Percentiles rank a stretch among this genome's conserved stretches.
These are phyloP conservation scores for Fraxinus baroniana DNA, from an alignment of 305 asterid genomes.

Conservation along the genomic window DNA sequence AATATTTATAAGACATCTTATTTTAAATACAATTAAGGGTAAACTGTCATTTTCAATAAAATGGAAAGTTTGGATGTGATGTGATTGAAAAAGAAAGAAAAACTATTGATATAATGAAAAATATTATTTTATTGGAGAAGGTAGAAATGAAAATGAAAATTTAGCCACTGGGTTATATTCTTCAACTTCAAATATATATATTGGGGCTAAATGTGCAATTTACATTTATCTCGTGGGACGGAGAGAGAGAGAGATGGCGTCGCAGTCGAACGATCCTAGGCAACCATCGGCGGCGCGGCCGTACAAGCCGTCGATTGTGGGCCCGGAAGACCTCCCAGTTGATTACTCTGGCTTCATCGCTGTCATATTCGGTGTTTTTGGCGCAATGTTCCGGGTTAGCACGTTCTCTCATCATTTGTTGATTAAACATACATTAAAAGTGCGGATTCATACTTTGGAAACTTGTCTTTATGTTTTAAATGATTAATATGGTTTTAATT, in stretches of 20 bases:
- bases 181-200: not conserved
- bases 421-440: not conserved
- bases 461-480: not conserved
- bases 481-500: not conserved
- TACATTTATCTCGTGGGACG: not conserved
- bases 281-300: constrained; percentile 77
- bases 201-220: not conserved
- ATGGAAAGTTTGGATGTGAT: not conserved
- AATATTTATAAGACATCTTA: too few species aligned
- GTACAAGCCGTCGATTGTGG: constrained; percentile 49
- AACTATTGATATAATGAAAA: too few species aligned
- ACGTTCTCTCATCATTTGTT: not conserved
- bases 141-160: too few species aligned
- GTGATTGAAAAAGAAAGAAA: too few species aligned
- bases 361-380: constrained; percentile 82
- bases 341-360: constrained; percentile 93
- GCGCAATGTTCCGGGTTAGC: constrained; percentile 86
- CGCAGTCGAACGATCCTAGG: constrained; percentile 87
- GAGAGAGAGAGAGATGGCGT: constrained; percentile 49
- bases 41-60: not conserved
- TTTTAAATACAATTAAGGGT: too few species aligned
- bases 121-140: too few species aligned
- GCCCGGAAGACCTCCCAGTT: constrained; percentile 74
- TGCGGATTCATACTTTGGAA: not conserved
- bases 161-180: too few species aligned